A percentile compares a stretch with the other conserved stretches of the same genome.
phyloP scores from a whole-genome alignment of 2,329 filamentous ascomycete species.

The Claviceps arundinis region DNA sequence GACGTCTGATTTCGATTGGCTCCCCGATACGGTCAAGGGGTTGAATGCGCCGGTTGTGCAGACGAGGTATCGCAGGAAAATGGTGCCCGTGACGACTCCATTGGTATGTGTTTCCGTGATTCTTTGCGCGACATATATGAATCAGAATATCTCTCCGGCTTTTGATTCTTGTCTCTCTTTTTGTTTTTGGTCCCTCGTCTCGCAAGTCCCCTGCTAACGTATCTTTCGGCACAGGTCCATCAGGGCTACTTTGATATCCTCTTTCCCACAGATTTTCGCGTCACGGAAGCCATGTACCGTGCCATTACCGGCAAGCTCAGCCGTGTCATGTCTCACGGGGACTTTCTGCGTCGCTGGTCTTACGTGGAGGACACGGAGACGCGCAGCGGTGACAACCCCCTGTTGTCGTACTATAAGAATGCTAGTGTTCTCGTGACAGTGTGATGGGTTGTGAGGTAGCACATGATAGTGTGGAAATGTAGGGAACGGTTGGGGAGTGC shows the following conservation, averaged over 20 bases:
- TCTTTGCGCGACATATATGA: too few species aligned
- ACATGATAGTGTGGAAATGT: not conserved
- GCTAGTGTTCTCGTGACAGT: slow-evolving; percentile 84
- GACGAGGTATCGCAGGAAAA: slow-evolving; percentile 76
- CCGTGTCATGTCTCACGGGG: slow-evolving; percentile 70
- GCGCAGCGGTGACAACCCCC: slow-evolving; percentile 79
- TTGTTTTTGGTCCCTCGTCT: not conserved
- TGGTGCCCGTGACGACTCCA: slow-evolving; percentile 80
- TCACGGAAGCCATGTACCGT: slow-evolving; percentile 84
- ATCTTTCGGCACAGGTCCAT: slow-evolving; percentile 50
- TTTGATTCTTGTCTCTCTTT: not conserved
- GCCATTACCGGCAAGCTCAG: slow-evolving; percentile 88
- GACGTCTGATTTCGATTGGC: slow-evolving; percentile 76
- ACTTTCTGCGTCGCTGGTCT: slow-evolving; percentile 83
- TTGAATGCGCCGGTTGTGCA: slow-evolving; percentile 93
- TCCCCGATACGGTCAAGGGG: slow-evolving; percentile 72
- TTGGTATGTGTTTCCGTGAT: slow-evolving; percentile 40
- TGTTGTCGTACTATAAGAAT: slow-evolving; percentile 90
- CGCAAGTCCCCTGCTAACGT: not conserved
- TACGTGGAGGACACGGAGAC: slow-evolving; percentile 83
- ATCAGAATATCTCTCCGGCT: too few species aligned
- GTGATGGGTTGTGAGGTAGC: slow-evolving; percentile 23
- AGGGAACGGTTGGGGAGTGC: too few species aligned
- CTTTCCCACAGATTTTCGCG: slow-evolving; percentile 88
- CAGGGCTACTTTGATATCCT: slow-evolving; percentile 99